Evolutionary conservation across 2,329 filamentous ascomycete species (phyloP), one percentile per base, ranked within the genome.

Genomic region (Talaromyces albobiverticillius): DNA sequence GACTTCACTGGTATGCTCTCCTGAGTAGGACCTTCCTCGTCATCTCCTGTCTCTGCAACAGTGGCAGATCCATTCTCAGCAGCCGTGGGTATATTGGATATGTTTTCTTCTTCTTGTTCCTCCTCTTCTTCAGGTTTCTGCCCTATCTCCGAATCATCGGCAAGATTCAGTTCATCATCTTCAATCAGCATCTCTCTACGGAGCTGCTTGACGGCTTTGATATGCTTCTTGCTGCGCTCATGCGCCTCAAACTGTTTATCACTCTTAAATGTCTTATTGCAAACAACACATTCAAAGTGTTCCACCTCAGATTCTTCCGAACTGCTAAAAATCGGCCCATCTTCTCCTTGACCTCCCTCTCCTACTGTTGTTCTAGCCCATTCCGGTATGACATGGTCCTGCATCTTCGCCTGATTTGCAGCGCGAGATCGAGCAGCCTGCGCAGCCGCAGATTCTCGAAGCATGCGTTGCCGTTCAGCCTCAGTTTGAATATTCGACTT

Each of bases 211-310:
- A 96, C 81, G 2, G 90, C 87, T 68, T 96, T 97, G 57, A 86
- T 73, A 65, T 99, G 94, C 72, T 97, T 99, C 71, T 96, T 99
- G 78, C 93, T 97, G 74, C 88, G 90, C 74, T 96, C 92, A 64
- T 99, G 94, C 3, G 88, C 87, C 64, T 95, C 86, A 57, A 88
- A 91, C 66, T 97, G 93, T 60, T 90, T 91, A 67, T 95, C 89
- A 64, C 92, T 97, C 72, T 96, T 89, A 70, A 93, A 94, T 1
- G 67, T 79, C 68, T 87, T 87, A 57, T 79, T 74, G 64, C 84
- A 87, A 6, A 81, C 82, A 31, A 86, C 80, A 60, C 84, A 87
- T 60, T 86, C 83, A 57, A 79, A 84, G 40, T 80, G 75, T 54
- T 84, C 79, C 49, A 81, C 74, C 40, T 80, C 75, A 31, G 69